phyloP scores from a whole-genome alignment of 2,329 filamentous ascomycete genomes.

The Nannizziopsis arthrosporioides region DNA sequence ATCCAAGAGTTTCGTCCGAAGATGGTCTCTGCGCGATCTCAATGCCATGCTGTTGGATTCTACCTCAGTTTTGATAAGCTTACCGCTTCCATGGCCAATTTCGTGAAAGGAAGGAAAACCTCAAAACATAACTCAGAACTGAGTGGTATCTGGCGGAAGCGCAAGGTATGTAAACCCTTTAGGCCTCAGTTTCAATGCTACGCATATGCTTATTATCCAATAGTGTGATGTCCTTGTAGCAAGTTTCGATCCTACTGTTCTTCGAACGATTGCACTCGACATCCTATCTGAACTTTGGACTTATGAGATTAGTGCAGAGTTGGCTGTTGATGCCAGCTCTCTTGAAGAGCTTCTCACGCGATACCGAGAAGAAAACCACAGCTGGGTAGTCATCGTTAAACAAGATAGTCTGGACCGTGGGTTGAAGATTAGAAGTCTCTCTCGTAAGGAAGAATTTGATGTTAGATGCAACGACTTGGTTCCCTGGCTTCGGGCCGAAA shows the following conservation, averaged over 20 bases:
- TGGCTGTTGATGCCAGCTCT: slow-evolving; percentile 66
- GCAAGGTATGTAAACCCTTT: slow-evolving; percentile 43
- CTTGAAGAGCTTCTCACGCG: slow-evolving; percentile 59
- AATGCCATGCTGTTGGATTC: slow-evolving; percentile 79
- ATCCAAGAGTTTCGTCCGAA: slow-evolving; percentile 73
- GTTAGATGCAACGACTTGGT: slow-evolving; percentile 61
- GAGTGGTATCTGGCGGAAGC: slow-evolving; percentile 48
- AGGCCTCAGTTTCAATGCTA: not conserved
- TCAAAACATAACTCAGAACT: slow-evolving; percentile 62
- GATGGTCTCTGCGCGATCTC: slow-evolving; percentile 48
- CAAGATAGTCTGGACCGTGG: slow-evolving; percentile 45
- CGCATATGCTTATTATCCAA: slow-evolving; percentile 7
- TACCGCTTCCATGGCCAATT: slow-evolving; percentile 48
- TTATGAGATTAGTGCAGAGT: slow-evolving; percentile 74
- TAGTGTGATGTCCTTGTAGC: slow-evolving; percentile 82
- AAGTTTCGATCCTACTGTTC: slow-evolving; percentile 66
- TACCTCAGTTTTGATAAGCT: slow-evolving; percentile 81
- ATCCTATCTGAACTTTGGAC: slow-evolving; percentile 70
- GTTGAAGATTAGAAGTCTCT: slow-evolving; percentile 67
- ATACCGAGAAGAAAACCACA: slow-evolving; percentile 65
- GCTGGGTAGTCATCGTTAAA: slow-evolving; percentile 83
- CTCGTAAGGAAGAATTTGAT: slow-evolving; percentile 70
- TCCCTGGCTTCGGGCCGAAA: slow-evolving; percentile 67
- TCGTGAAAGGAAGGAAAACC: slow-evolving; percentile 40
- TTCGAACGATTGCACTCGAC: slow-evolving; percentile 65